Evolutionary conservation across 805 yeast genomes (phyloP), one percentile per base, ranked within the genome.

Genomic region (Candida nemodendra): DNA sequence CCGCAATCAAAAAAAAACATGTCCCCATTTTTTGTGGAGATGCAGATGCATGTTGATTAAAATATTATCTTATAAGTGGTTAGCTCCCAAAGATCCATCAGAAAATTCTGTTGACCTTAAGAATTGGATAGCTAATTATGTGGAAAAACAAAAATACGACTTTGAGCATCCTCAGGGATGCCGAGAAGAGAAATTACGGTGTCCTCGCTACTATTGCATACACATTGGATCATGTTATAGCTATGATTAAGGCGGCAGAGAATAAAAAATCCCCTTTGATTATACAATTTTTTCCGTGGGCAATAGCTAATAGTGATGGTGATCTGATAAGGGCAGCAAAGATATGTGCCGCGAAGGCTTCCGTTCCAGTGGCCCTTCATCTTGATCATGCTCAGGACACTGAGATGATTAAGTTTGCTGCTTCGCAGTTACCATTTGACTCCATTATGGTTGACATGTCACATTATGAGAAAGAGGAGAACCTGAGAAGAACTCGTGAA

Each of bases 391-490:
- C 65, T 34, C 63, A 59, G 35, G 56, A 56, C 30, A 45, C 47
- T n/a, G 54, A 55, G 9, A 48, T 59, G 34, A 61, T 64, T 21
- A 47, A 51, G 38, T 36, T 32, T 18, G 57, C 57, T 9, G 68
- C 68, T 5, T 45, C 45, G 27, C 53, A 51, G 12, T 44, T 64
- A 39, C 66, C 67, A 14, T 63, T 65, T 39, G 68, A 64, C 45
- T 61, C 66, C 11, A 63, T 64, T 32, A 63, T 65, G 68, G 61
- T 65, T 16, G 69, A 64, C 48, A 64, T 64, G 56, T 61, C 68
- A 5, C 61, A 58, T 30, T 57, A 59, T 29, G 65, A 62, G 27
- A 61, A 59, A 32, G 59, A 60, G 32, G 66, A 61, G 37, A 62
- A 61, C 47, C 39, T 62, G 31, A 32, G 36, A 18, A 48, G 44